Base-by-base conservation (phyloP, 805 yeast genomes). In the Saccharomyces jurei region DNA sequence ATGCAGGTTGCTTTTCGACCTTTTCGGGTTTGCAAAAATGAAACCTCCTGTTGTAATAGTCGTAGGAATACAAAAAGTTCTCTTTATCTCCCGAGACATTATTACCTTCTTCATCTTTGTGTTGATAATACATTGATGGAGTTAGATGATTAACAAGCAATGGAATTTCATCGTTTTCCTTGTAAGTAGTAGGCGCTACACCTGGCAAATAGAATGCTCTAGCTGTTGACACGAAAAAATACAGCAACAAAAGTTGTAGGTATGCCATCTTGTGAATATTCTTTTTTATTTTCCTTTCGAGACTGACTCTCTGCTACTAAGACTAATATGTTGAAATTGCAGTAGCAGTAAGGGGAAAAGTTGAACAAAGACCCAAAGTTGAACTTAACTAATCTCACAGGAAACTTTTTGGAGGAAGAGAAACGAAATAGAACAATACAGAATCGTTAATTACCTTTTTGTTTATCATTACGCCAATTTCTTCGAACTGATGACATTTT, bases 131-230 rank as follows among this genome's bases (percentile, higher is more conserved):
- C 58, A 80, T 74, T 4, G 89, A 81, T 14, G 97, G 96, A 0
- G 97, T 89, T 62, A 94, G 81, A 64, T 90, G 95, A 68, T 94
- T 94, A 31, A 94, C 99, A 50, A 86, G 74, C 53, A 94, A 74
- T 14, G 92, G 89, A 50, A 94, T 83, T 2, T 65, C 61, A 52
- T 91, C 95, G 51, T 84, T 89, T 56, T 80, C 77, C 49, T 78
- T 75, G 67, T 92, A 94, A 51, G 92, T 86, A 1, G 95, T 87
- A 21, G 99, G 98, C 0, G 98, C 96, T 26, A 90, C 94, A 8
- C 98, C 98, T 0, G 98, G 98, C 54, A 94, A 76, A 67, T 94
- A 92, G 72, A 94, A 92, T 2, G 85, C 96, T 46, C 59, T 49
- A 1, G 57, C 46, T 22, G 50, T 22, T 17, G 62, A 47, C 22